Evolutionary conservation across 2,329 filamentous ascomycete genomes (phyloP).

Genomic region (Ophiostoma australiae): DNA sequence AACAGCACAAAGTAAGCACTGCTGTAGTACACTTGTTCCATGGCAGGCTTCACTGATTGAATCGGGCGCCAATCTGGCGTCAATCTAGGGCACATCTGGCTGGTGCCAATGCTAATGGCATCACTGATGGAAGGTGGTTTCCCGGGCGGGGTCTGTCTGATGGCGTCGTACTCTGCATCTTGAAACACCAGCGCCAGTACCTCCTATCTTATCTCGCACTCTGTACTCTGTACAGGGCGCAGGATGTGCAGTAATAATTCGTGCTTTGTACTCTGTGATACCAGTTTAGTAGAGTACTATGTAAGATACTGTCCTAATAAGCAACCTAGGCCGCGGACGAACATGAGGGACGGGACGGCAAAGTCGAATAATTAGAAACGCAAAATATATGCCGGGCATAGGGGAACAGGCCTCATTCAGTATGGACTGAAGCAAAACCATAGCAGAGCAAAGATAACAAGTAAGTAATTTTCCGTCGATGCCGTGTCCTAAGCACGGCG

Average conservation of each 20-base stretch:
- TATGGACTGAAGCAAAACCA: background rate
- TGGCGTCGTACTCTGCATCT: background rate
- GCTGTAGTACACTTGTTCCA: too few relatives aligned
- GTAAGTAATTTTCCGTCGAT: background rate
- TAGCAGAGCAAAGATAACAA: background rate
- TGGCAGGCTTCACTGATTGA: background rate
- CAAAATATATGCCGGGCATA: background rate
- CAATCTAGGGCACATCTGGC: background rate
- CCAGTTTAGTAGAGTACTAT: background rate
- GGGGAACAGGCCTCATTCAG: background rate
- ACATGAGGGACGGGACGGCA: conserved; percentile 10
- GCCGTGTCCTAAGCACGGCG: background rate
- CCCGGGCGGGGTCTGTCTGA: background rate
- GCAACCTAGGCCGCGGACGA: conserved; percentile 7
- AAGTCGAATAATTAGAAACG: background rate
- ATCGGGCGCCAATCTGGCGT: conserved; percentile 2
- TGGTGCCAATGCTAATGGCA: conserved; percentile 6
- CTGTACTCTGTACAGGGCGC: background rate
- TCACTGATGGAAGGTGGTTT: conserved; percentile 9
- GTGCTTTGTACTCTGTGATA: background rate
- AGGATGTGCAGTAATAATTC: background rate
- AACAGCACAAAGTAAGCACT: too few relatives aligned
- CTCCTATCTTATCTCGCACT: background rate
- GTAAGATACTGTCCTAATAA: background rate
- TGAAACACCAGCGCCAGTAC: background rate